Conservation (phyloP, 306 rosid genomes). For the Aeschynomene evenia region DNA sequence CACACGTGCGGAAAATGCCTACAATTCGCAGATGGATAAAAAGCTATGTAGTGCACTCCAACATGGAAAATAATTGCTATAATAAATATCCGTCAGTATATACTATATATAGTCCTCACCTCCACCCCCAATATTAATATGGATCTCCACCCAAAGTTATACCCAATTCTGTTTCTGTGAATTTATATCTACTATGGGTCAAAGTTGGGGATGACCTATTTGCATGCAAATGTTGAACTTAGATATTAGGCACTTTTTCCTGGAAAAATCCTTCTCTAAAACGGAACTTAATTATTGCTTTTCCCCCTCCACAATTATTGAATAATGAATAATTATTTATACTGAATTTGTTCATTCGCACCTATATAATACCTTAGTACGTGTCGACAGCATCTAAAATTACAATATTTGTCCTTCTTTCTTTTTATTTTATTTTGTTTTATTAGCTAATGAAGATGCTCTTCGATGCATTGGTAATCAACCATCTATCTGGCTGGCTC, state of each 20-base stretch:
- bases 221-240: slow-evolving; percentile 39
- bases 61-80: slow-evolving; percentile 42
- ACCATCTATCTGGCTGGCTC: slow-evolving; percentile 24
- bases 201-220: slow-evolving; percentile 38
- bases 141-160: slow-evolving; percentile 29
- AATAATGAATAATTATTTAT: background rate
- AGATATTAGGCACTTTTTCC: slow-evolving; percentile 8
- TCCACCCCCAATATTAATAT: background rate
- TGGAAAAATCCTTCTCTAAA: slow-evolving; percentile 10
- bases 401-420: background rate
- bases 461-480: slow-evolving; percentile 19
- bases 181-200: slow-evolving; percentile 22
- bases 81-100: slow-evolving; percentile 19
- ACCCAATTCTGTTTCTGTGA: background rate
- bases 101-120: slow-evolving; percentile 2
- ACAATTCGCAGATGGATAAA: slow-evolving; percentile 16
- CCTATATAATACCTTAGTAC: background rate
- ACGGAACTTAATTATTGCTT: slow-evolving; percentile 15
- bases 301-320: background rate
- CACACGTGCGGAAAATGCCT: slow-evolving; percentile 35
- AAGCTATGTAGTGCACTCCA: slow-evolving; percentile 41
- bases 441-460: background rate
- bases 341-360: background rate
- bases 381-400: slow-evolving; percentile 18
- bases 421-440: background rate